Base-by-base conservation (phyloP, 345 rosid species). In the Nasturtium officinale region DNA sequence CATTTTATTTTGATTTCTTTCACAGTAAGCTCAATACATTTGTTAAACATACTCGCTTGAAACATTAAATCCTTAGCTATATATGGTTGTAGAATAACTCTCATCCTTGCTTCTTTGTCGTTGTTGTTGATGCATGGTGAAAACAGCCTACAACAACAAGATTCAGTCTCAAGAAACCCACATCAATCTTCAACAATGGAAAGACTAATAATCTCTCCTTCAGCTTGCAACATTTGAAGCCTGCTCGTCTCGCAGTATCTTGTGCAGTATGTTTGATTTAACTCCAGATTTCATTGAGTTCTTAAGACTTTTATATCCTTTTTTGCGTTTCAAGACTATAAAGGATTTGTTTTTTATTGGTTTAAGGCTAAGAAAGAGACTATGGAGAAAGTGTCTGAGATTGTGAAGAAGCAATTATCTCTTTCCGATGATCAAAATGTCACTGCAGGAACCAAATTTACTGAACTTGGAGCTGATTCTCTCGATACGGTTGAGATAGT, bases 401-500 rank as follows among this genome's bases (percentile, higher is more conserved):
- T 87, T n/a, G 92, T 88, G 65, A 83, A 69, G 84, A 84, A 83
- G 62, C 89, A 88, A 61, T 73, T 88, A 58, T 89, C 92, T 0
- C 65, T 88, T 16, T 0, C 84, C 4, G 61, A 42, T 1, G 89
- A 78, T 23, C 35, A 71, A 32, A 13, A 61, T 5, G 85, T 86
- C 45, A 79, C 61, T 1, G 89, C 85, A 1, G 83, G 59, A 23
- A 84, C 93, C 50, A 86, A 83, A 20, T 88, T 86, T 45, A 6
- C 79, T 26, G 79, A 79, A 0, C 93, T 88, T 38, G 93, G 93
- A 71, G 92, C 92, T 11, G 92, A 88, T 83, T 88, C 92, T 71
- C 90, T 88, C 54, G 92, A 88, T 42, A 88, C 89, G 48, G 89
- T 86, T 68, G 90, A 88, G 84, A 88, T 84, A 59, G 92, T 88